Evolutionary conservation across 768 basidiomycete species (phyloP), one percentile per base, ranked within the genome.

Genomic region (Kwoniella sp.): DNA sequence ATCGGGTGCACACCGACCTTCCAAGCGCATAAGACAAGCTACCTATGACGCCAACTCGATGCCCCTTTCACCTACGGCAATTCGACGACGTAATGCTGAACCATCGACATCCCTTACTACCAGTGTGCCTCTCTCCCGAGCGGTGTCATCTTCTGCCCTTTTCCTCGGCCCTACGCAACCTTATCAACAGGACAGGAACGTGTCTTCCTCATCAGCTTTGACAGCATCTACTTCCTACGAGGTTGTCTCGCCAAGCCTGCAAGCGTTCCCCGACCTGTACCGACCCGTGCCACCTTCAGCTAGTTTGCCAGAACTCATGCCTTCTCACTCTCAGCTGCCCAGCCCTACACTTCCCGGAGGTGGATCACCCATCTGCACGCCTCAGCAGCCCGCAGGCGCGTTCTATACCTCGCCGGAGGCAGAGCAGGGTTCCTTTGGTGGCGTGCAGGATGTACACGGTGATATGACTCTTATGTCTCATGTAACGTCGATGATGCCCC

Each of bases 351-450:
- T 68, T 12, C 67, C 69, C 1, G 55, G 55, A 12, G 67, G 58
- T 13, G 67, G 63, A 26, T 71, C 69, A n/a, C 69, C 69, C 12
- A 68, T 64, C 51, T 55, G 59, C n/a, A 70, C 69, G 8, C 69
- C 69, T 58, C 58, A 65, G 47, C 58, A 64, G 44, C 48, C 57
- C 15, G 58, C 55, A 15, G 58, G 67, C 25, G 46, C 63, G 1
- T 68, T 65, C 58, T 68, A 63, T 53, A 63, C 63, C 4, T 71
- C 69, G 2, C 69, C 69, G n/a, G 56, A 63, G 19, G 51, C 60
- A 9, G 63, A 64, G 40, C 63, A 68, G 44, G 68, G 61, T 7
- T 44, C 37, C 8, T 71, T 71, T 40, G 50, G 51, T 7, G 22
- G 46, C 7, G 26, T 25, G 2, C 44, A 51, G 24, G 59, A 64